Evolutionary conservation across 306 rosid genomes (phyloP).

Genomic region (Ammopiptanthus mongolicus): DNA sequence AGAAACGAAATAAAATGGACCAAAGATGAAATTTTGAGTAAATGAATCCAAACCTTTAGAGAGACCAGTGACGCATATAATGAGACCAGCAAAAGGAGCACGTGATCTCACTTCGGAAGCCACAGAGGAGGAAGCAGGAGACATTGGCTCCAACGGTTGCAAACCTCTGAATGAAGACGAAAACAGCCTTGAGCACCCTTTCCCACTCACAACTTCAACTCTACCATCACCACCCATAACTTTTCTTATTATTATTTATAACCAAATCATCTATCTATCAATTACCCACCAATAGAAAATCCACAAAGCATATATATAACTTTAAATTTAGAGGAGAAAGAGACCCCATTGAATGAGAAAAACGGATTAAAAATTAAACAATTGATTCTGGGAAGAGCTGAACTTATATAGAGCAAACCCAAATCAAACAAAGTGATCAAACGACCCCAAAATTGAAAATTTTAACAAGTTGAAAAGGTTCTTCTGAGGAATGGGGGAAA

Average conservation of each 20-base stretch:
- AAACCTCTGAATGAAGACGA: conserved; percentile 57
- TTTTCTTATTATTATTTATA: conserved; percentile 18
- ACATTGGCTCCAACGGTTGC: conserved; percentile 54
- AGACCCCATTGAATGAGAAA: neutral
- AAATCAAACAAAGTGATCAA: conserved; percentile 8
- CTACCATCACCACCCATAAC: conserved; percentile 60
- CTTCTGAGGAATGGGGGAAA: neutral
- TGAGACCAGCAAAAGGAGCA: conserved; percentile 77
- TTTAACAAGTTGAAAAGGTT: conserved; percentile 1
- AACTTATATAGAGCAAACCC: conserved; percentile 5
- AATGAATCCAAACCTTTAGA: conserved; percentile 64
- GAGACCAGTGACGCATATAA: conserved; percentile 90
- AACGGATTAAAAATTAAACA: neutral
- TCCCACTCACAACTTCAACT: conserved; percentile 74
- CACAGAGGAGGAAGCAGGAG: conserved; percentile 57
- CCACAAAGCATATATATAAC: neutral
- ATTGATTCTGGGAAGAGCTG: neutral
- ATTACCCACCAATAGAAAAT: conserved; percentile 8
- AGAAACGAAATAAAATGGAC: neutral
- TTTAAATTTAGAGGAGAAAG: neutral
- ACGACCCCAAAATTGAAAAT: conserved; percentile 4
- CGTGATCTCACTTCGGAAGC: conserved; percentile 28
- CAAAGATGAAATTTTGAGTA: conserved; percentile 8
- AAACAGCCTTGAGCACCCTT: conserved; percentile 76
- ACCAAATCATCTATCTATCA: neutral